Percentiles rank a stretch among this genome's conserved stretches.
These are phyloP conservation scores for Chaetomium olivaceum DNA, from an alignment of 2,329 filamentous ascomycete species.

Conservation along the genomic window DNA sequence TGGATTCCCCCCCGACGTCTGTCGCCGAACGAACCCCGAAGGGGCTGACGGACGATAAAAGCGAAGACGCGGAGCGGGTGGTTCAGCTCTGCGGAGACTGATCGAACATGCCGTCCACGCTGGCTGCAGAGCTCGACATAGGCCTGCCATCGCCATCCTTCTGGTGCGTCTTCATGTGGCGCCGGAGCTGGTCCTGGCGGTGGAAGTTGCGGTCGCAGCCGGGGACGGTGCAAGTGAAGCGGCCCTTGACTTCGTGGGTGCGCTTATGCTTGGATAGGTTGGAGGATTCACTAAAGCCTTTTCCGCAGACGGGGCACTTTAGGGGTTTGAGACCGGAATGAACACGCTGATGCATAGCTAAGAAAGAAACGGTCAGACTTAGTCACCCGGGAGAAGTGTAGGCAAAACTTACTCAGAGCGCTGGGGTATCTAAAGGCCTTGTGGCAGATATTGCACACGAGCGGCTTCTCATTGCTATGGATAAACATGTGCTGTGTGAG, in stretches of 20 bases:
- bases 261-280: conserved; percentile 67
- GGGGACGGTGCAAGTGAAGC: conserved; percentile 49
- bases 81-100: conserved; percentile 16
- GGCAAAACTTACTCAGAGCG: conserved; percentile 56
- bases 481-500: conserved; percentile 67
- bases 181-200: conserved; percentile 60
- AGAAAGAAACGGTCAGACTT: conserved; percentile 14
- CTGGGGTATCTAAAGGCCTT: conserved; percentile 68
- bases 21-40: neutral
- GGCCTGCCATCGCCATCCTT: conserved; percentile 19
- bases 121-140: neutral
- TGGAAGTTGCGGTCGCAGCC: conserved; percentile 60
- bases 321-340: conserved; percentile 67
- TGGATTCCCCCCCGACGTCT: neutral
- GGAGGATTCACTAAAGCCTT: conserved; percentile 64
- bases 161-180: conserved; percentile 49
- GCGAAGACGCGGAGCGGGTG: neutral
- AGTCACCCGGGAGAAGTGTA: neutral
- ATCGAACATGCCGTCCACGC: conserved; percentile 15
- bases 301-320: conserved; percentile 58
- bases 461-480: conserved; percentile 66
- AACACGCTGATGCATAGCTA: conserved; percentile 67
- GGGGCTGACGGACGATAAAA: neutral
- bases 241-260: conserved; percentile 57
- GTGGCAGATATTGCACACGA: conserved; percentile 57